Percentiles rank a stretch among this genome's conserved stretches.
These are phyloP conservation scores for Paraconiothyrium brasiliense DNA, from an alignment of 2,329 filamentous ascomycete genomes.

Conservation along the genomic window DNA sequence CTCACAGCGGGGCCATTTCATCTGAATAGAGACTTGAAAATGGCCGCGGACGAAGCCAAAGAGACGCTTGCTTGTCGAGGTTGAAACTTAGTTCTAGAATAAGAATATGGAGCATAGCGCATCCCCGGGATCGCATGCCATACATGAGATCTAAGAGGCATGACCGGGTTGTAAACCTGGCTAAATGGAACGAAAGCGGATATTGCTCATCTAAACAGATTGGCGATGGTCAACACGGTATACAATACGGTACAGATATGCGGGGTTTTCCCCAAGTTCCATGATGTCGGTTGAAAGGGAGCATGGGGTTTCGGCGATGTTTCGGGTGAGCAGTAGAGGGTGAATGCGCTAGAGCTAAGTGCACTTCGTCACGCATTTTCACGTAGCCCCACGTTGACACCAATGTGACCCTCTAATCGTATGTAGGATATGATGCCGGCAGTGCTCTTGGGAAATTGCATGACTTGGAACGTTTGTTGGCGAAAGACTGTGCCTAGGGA, in stretches of 20 bases:
- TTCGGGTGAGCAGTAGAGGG: background rate
- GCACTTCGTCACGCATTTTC: too few relatives aligned
- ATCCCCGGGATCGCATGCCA: background rate
- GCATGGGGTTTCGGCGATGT: background rate
- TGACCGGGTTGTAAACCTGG: background rate
- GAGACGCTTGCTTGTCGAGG: background rate
- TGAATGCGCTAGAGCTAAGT: background rate
- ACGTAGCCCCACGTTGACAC: too few relatives aligned
- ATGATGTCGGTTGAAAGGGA: background rate
- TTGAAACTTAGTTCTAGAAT: background rate
- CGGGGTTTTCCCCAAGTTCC: background rate
- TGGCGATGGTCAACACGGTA: background rate
- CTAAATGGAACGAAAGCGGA: background rate
- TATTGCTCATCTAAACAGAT: background rate
- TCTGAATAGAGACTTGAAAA: background rate
- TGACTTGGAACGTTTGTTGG: too few relatives aligned
- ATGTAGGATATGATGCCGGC: too few relatives aligned
- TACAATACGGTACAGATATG: background rate
- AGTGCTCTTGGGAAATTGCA: too few relatives aligned
- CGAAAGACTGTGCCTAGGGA: too few relatives aligned
- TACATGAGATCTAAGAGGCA: background rate
- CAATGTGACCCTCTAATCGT: too few relatives aligned
- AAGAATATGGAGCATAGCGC: background rate
- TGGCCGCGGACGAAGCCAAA: background rate
- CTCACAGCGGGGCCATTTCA: background rate